Conservation (phyloP, 83 land plant species). For the Diphasiastrum complanatum region DNA sequence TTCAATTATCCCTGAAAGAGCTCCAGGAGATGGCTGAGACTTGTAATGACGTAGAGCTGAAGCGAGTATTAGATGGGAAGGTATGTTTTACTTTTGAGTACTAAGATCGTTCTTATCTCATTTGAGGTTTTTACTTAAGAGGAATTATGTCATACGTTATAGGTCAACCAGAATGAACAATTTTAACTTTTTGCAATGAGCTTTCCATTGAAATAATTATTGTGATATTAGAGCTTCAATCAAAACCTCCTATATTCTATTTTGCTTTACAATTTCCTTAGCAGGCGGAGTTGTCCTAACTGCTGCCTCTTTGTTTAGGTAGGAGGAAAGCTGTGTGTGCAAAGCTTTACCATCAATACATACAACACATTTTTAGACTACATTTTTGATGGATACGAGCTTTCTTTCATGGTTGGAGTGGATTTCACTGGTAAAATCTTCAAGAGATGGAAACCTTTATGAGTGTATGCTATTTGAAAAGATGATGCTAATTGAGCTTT, state of each 20-base stretch:
- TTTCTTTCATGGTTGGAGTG: slow-evolving; percentile 74
- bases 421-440: slow-evolving; percentile 57
- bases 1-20: slow-evolving; percentile 15
- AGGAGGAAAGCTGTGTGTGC: slow-evolving; percentile 61
- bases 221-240: neutral
- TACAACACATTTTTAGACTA: slow-evolving; percentile 68
- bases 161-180: neutral
- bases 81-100: neutral
- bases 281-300: neutral
- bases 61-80: slow-evolving; percentile 1
- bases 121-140: neutral
- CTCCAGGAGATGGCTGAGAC: slow-evolving; percentile 2
- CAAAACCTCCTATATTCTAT: neutral
- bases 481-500: neutral
- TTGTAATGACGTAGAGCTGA: neutral
- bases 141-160: neutral
- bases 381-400: slow-evolving; percentile 61
- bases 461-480: no score
- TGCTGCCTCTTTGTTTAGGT: neutral
- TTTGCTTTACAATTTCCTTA: neutral
- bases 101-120: no score
- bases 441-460: neutral
- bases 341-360: slow-evolving; percentile 33
- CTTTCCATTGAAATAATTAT: neutral
- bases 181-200: neutral